Evolutionary conservation across 495 filamentous ascomycete species (phyloP), one percentile per base, ranked within the genome.

Genomic region (Glonium stellatum): DNA sequence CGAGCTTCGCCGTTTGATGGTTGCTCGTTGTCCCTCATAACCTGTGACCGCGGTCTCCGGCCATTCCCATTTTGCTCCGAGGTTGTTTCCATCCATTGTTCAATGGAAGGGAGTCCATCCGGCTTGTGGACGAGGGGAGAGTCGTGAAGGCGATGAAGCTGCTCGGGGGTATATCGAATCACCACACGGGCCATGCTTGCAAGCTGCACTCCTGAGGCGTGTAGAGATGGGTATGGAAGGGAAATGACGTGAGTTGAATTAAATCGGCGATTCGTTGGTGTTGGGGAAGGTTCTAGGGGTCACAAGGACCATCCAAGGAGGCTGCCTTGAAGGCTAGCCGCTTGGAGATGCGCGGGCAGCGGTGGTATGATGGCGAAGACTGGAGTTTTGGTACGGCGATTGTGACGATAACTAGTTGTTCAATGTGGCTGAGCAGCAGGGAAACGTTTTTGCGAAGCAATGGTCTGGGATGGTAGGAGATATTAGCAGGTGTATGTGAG

Each of bases 71-170:
- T 63, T 25, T 65, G 57, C 21, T 64, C 62, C 22, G 56, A 22
- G 22, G 60, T 58, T 52, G 57, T 25, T 62, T 92, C 92, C 90
- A 97, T 96, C 93, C 93, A 99, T 79, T 97, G 91, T 77, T 95
- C 91, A 58, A 88, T 83, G 23, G 91, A 87, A 25, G 93, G 93
- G 44, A 99, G 80, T 53, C 78, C 79, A 50, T 83, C 72, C 36
- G 93, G 93, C 68, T 92, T 96, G 58, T 80, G 74, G 66, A 90
- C 90, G 65, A 96, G 80, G 51, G 91, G 92, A 55, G 93, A 99
- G 47, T 85, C 73, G 71, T 85, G 84, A 63, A 99, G 80, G 69
- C 73, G 75, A 63, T 89, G 76, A 61, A 98, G 82, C 78, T 92
- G 84, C 52, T 92, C 87, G 70, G 82, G 79, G 57, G 85, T 80